Conservation (phyloP, 2,329 filamentous ascomycete genomes). For the Diaporthe caulivora region DNA sequence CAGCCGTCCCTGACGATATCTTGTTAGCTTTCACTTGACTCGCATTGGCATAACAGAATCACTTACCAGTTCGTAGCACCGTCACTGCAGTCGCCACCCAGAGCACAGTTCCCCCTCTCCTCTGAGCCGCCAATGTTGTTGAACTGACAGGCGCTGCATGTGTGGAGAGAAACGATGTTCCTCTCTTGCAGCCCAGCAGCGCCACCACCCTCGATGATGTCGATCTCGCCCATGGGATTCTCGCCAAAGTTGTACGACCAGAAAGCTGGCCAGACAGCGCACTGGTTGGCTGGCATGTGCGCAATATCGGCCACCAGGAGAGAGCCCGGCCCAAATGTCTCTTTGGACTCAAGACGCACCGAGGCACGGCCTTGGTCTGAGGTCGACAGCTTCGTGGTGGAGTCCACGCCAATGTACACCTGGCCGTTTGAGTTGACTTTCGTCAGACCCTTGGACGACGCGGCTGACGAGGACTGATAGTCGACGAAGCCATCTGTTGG, state of each 20-base stretch:
- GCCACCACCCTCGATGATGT: slow-evolving; percentile 60
- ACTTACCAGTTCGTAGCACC: slow-evolving; percentile 40
- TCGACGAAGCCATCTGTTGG: slow-evolving; percentile 43
- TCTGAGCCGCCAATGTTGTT: slow-evolving; percentile 41
- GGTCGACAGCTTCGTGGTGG: slow-evolving; percentile 47
- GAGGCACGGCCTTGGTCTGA: slow-evolving; percentile 54
- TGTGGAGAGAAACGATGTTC: slow-evolving; percentile 63
- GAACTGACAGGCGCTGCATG: slow-evolving; percentile 58
- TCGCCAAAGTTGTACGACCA: slow-evolving; percentile 52
- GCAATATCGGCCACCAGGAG: slow-evolving; percentile 60
- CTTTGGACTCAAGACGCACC: slow-evolving; percentile 59
- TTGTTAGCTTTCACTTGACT: background rate
- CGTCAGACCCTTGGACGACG: slow-evolving; percentile 55
- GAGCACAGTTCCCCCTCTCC: slow-evolving; percentile 40
- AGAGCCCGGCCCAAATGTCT: slow-evolving; percentile 57
- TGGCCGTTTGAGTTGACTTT: slow-evolving; percentile 47
- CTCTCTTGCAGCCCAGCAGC: slow-evolving; percentile 54
- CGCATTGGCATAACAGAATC: accelerated
- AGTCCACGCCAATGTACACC: slow-evolving; percentile 61
- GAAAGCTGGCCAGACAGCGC: slow-evolving; percentile 64
- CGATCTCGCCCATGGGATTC: slow-evolving; percentile 64
- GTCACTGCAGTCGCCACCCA: slow-evolving; percentile 40
- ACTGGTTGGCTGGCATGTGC: slow-evolving; percentile 61
- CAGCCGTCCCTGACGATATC: slow-evolving; percentile 39
- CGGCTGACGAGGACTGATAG: slow-evolving; percentile 53